phyloP scores from a whole-genome alignment of 495 filamentous ascomycete genomes.

The Hypoxylon intermedium region DNA sequence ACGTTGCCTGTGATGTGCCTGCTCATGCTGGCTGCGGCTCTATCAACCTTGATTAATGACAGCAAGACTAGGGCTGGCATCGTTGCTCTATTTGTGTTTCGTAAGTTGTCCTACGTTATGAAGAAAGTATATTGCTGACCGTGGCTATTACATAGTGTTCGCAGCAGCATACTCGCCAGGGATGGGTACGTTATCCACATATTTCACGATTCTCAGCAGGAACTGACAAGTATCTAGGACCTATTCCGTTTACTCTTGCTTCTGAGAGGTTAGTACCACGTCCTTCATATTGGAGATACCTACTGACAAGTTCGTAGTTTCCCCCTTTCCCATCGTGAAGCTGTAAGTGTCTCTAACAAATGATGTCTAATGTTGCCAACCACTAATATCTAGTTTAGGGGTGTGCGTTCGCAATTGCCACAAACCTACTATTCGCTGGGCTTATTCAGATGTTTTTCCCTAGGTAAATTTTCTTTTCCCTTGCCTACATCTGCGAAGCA shows the following conservation, averaged over 20 bases:
- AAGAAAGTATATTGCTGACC: conserved; percentile 6
- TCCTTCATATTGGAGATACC: neutral
- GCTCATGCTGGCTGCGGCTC: conserved; percentile 50
- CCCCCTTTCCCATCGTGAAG: conserved; percentile 45
- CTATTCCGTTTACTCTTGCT: conserved; percentile 45
- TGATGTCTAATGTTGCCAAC: no score
- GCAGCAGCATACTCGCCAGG: conserved; percentile 45
- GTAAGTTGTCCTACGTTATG: conserved; percentile 16
- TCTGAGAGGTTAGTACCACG: conserved; percentile 39
- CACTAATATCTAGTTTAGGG: conserved; percentile 29
- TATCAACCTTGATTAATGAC: conserved; percentile 20
- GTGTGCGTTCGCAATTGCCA: conserved; percentile 44
- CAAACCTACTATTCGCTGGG: conserved; percentile 45
- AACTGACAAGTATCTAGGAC: conserved; percentile 28
- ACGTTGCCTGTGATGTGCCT: conserved; percentile 75
- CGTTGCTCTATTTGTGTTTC: conserved; percentile 37
- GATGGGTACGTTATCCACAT: conserved; percentile 27
- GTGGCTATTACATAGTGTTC: conserved; percentile 26
- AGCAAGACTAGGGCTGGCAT: conserved; percentile 4
- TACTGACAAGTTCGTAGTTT: conserved; percentile 33
- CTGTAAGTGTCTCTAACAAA: conserved; percentile 26
- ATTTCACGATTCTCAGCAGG: neutral
- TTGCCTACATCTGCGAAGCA: neutral
- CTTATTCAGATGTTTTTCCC: conserved; percentile 50
- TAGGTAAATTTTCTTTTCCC: conserved; percentile 22